Base-by-base conservation (phyloP, 257 asterid genomes). In the Asclepias syriaca region DNA sequence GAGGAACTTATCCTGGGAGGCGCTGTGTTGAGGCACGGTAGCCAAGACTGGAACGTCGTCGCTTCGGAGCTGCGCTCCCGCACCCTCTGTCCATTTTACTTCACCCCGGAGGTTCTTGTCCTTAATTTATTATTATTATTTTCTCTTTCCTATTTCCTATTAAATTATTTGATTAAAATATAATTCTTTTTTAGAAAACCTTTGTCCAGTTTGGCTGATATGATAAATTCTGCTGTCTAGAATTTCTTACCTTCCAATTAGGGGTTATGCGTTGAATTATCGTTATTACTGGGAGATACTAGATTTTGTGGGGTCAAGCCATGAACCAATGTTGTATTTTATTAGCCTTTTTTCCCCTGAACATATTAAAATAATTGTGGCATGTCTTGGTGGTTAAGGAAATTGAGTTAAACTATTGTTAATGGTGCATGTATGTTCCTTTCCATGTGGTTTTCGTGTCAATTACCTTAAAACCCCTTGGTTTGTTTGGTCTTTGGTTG, bases 1-100 rank as follows among this genome's bases (percentile, higher is more conserved):
- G 98, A 92, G 79, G 98, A 92, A 82, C 89, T 92, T 16, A 72
- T 92, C 70, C 77, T 90, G 5, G 97, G 94, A 12, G 89, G 96
- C 54, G 98, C 98, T 5, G 97, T 92, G 7, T 72, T 81, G 32
- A 69, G 89, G 74, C 84, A 84, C 85, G 97, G 97, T 61, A 76
- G 83, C 2, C 56, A 49, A 34, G 88, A 84, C 64, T 90, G 97
- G 97, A 80, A 85, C 88, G 87, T 72, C 92, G 92, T 90, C 88
- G 93, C 93, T 57, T 83, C 84, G 80, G 94, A 87, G 88, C 85
- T 90, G 32, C 90, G 81, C n/a, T 68, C 88, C 51, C 90, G 97
- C 66, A 78, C 92, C 53, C 68, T 81, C 66, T 61, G 71, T 72
- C 93, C 96, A 11, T 65, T 27, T 75, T 65, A 72, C 67, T 85